phyloP scores from a whole-genome alignment of 169 alveolate species.

The Cryptosporidium viatorum region DNA sequence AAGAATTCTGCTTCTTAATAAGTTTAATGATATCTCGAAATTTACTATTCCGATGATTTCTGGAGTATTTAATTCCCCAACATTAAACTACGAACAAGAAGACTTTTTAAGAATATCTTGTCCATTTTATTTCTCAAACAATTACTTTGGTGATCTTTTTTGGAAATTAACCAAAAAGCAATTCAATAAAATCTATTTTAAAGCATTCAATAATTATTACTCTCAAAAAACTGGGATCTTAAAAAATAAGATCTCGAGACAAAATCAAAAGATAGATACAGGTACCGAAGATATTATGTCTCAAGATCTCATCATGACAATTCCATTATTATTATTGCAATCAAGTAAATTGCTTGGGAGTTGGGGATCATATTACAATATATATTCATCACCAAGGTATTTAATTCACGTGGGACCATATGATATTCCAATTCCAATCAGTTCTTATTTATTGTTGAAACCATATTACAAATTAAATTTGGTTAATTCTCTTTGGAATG shows the following conservation, averaged over 20 bases:
- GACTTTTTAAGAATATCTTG: conserved; percentile 77
- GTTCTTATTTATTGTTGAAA: conserved; percentile 37
- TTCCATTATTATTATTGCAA: conserved; percentile 24
- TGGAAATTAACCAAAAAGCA: neutral
- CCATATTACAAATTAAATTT: conserved; percentile 43
- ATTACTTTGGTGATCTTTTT: conserved; percentile 57
- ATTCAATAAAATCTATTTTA: neutral
- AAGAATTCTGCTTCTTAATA: conserved; percentile 64
- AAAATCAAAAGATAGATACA: neutral
- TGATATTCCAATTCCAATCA: conserved; percentile 66
- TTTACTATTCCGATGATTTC: conserved; percentile 79
- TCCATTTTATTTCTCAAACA: conserved; percentile 26
- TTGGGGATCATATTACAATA: conserved; percentile 64
- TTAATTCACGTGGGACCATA: conserved; percentile 66
- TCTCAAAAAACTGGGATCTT: neutral
- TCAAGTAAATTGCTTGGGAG: conserved; percentile 63
- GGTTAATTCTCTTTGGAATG: conserved; percentile 58
- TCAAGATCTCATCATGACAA: neutral
- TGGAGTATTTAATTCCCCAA: conserved; percentile 78
- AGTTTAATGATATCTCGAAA: conserved; percentile 69
- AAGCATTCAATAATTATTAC: conserved; percentile 1
- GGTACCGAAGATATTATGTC: neutral
- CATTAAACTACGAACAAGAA: conserved; percentile 73
- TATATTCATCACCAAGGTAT: conserved; percentile 62
- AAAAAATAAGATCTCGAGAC: conserved; percentile 2